Base-by-base conservation (phyloP, 2,329 filamentous ascomycete species). In the Dothideomycetidae sp. region DNA sequence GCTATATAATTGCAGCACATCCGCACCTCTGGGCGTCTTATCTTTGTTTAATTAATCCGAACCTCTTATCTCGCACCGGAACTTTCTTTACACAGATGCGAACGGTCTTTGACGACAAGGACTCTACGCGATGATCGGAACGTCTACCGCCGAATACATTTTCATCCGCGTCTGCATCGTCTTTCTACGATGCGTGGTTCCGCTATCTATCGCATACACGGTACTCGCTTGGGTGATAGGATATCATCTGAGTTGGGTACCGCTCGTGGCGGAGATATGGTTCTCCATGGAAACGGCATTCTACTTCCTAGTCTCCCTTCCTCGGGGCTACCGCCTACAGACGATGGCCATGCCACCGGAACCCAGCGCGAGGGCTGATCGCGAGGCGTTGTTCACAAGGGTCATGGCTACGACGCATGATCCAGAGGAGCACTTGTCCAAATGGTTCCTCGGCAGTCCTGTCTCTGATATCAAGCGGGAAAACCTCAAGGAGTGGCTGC, bases 371-470 rank as follows among this genome's bases (percentile, higher is more conserved):
- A 58, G 55, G 21, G 50, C 63, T 4, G 61, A 73, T 36, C 65
- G 78, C 15, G 56, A 60, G 29, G 61, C 54, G 1, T 57, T 82
- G 2, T 78, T 81, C 49, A 54, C 64, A 35, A 64, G 64, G 28
- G 74, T 72, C 53, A 59, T 68, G 42, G 58, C 57, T 19, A 71
- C 68, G 46, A 63, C 78, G 3, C 59, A 68, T 1, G 66, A 74
- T 43, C 58, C 63, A 0, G 67, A 71, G 37, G 54, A 54, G 14
- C 82, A 78, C 48, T 45, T 83, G 29, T 62, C 59, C 33, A 62
- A 64, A 42, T 83, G 78, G 78, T 81, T 81, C 45, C 60, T 74
- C n/a, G 71, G 70, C 19, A 71, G 75, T 2, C 59, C 67, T 7
- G 40, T 61, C 1, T 53, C 60, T 12, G 72, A 77, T 21, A 72